A percentile compares a stretch with the other conserved stretches of the same genome.
Evolutionary conservation across 1,139 yeast species (phyloP).

Genomic region (Lodderomyces pseudojiufengensis): DNA sequence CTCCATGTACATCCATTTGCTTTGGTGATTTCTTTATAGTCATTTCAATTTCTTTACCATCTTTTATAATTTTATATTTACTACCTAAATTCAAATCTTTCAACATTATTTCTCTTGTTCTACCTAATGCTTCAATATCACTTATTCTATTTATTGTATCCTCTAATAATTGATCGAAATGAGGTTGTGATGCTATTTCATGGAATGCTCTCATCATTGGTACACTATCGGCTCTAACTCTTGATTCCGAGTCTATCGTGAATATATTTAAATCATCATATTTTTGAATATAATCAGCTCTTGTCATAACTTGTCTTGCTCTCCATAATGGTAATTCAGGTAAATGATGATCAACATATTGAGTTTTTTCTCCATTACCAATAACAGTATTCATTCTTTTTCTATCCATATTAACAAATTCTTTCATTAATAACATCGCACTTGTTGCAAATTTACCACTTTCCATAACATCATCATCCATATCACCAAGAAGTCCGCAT

Average conservation of each 20-base stretch:
- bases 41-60: conserved; percentile 13
- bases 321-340: conserved; percentile 82
- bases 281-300: conserved; percentile 73
- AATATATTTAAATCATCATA: conserved; percentile 76
- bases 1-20: conserved; percentile 20
- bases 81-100: conserved; percentile 66
- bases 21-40: conserved; percentile 19
- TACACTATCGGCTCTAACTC: conserved; percentile 76
- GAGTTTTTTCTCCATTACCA: conserved; percentile 16
- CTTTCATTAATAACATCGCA: conserved; percentile 74
- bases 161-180: conserved; percentile 63
- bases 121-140: conserved; percentile 73
- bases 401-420: conserved; percentile 67
- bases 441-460: conserved; percentile 74
- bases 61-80: conserved; percentile 26
- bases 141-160: conserved; percentile 71
- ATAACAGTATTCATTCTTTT: conserved; percentile 29
- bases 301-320: conserved; percentile 79
- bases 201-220: conserved; percentile 91
- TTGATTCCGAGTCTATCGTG: conserved; percentile 70
- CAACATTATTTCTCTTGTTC: conserved; percentile 75
- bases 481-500: conserved; percentile 73
- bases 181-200: conserved; percentile 70
- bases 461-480: conserved; percentile 92
- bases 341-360: conserved; percentile 44